Conservation (phyloP, 169 alveolate genomes). For the Plasmodium billcollinsi region DNA sequence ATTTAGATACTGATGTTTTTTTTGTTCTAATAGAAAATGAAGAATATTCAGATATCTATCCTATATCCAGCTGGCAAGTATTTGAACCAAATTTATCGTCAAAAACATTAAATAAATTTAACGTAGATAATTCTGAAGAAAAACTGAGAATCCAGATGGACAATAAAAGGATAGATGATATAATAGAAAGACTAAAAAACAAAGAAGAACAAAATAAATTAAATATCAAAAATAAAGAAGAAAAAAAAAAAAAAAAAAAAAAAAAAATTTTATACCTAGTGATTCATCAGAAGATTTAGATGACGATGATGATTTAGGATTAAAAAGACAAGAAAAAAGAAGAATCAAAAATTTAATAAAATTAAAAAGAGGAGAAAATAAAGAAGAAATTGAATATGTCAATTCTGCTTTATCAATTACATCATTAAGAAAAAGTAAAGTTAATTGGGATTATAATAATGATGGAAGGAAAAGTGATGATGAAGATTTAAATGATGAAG, state of each 20-base stretch:
- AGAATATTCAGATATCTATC: conserved; percentile 72
- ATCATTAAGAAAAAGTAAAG: conserved; percentile 54
- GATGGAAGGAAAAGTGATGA: conserved; percentile 77
- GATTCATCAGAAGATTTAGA: conserved; percentile 9
- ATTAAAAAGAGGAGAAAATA: conserved; percentile 69
- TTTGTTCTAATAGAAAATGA: conserved; percentile 67
- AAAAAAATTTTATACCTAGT: not conserved
- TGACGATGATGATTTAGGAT: conserved; percentile 51
- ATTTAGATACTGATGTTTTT: conserved; percentile 73
- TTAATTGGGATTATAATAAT: conserved; percentile 74
- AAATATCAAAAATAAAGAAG: conserved; percentile 36
- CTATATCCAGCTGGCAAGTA: conserved; percentile 75
- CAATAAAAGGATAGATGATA: conserved; percentile 71
- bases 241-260: conserved; percentile 43
- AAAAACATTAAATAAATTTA: conserved; percentile 31
- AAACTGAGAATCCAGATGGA: conserved; percentile 29
- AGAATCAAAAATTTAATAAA: conserved; percentile 54
- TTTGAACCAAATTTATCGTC: conserved; percentile 74
- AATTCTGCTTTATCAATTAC: conserved; percentile 66
- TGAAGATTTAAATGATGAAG: conserved; percentile 61
- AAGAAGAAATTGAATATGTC: conserved; percentile 74
- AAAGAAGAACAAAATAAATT: conserved; percentile 58
- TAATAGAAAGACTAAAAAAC: conserved; percentile 63
- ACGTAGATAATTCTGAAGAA: conserved; percentile 30
- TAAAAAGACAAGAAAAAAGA: conserved; percentile 77